Base-by-base conservation (phyloP, 768 basidiomycete genomes). In the Collybia sp. region DNA sequence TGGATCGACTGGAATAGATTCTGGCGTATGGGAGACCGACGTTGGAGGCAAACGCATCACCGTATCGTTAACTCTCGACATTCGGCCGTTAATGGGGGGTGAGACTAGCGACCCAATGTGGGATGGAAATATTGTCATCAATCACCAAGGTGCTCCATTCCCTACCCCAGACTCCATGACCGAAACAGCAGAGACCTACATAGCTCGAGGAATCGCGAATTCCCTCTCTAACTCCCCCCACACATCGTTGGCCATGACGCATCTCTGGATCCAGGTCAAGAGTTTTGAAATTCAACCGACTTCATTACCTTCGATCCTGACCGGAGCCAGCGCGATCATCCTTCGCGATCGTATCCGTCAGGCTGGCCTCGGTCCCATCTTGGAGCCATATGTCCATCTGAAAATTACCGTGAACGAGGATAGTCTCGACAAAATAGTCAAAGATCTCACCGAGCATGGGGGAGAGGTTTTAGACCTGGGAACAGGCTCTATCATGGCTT, bases 361-460 rank as follows among this genome's bases (percentile, higher is more conserved):
- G 25, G 79, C 80, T 3, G 85, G 85, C 9, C 72, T 79, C 56
- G 91, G 90, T 1, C 73, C 85, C 2, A 62, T 93, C 36, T 72
- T 91, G 62, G 91, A 93, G 58, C 90, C 92, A 9, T 93, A 79
- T 52, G 73, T 89, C 18, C 66, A 67, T 25, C 67, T 91, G 52
- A 89, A 82, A 53, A 72, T 89, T 39, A 77, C 77, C 12, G 79
- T 89, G 6, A 69, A 71, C 18, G 83, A 85, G 51, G 79, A 82
- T 48, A 72, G 71, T 47, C 67, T 93, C 2, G 89, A 91, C 17
- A 87, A 81, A 55, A 80, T 88, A 16, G 78, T 91, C 39, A 88
- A 84, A 56, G 91, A 93, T 55, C 66, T 93, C n/a, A 86, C 85
- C 9, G 89, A 92, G 58, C 77, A 84, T 49, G 80, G 82, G 1